A percentile compares a stretch with the other conserved stretches of the same genome.
These are phyloP conservation scores for Hypoxylon rubiginosum DNA, from an alignment of 2,329 filamentous ascomycete genomes.

Conservation along the genomic window DNA sequence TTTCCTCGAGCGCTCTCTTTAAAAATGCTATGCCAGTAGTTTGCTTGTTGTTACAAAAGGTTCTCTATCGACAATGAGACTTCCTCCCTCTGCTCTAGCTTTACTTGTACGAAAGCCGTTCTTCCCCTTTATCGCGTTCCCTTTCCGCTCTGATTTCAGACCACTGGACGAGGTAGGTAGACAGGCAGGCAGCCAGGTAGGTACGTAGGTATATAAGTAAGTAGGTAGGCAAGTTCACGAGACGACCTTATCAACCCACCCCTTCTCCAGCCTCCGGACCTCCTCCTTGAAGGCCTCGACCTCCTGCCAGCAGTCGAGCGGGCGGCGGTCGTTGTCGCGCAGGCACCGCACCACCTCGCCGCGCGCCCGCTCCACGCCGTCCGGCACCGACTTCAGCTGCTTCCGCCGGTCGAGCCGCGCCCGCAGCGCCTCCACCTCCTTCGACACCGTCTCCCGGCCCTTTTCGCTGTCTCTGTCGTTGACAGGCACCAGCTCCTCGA, in stretches of 20 bases:
- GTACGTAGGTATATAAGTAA: too few species aligned
- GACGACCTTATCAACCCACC: slow-evolving; percentile 88
- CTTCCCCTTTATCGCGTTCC: background rate
- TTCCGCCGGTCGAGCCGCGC: slow-evolving; percentile 72
- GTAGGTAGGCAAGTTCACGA: too few species aligned
- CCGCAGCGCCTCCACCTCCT: slow-evolving; percentile 71
- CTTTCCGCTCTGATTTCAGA: background rate
- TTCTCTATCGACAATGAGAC: slow-evolving; percentile 3
- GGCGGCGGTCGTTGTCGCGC: slow-evolving; percentile 85
- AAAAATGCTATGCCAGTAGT: slow-evolving; percentile 49
- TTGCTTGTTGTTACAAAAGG: slow-evolving; percentile 48
- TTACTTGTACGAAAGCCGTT: background rate
- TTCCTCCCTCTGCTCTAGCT: background rate
- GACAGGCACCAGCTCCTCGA: slow-evolving; percentile 47
- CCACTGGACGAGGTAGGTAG: background rate
- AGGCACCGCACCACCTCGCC: slow-evolving; percentile 83
- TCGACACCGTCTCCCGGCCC: slow-evolving; percentile 65
- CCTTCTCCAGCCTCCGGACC: slow-evolving; percentile 86
- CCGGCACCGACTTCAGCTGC: slow-evolving; percentile 77
- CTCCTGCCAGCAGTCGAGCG: slow-evolving; percentile 94
- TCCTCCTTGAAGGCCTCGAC: slow-evolving; percentile 91
- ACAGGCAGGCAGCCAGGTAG: too few species aligned
- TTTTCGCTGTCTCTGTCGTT: slow-evolving; percentile 50
- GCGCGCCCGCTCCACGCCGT: slow-evolving; percentile 80
- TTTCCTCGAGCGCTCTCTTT: slow-evolving; percentile 32